phyloP scores from a whole-genome alignment of 2,329 filamentous ascomycete genomes.

The Aspergillus amoenus region DNA sequence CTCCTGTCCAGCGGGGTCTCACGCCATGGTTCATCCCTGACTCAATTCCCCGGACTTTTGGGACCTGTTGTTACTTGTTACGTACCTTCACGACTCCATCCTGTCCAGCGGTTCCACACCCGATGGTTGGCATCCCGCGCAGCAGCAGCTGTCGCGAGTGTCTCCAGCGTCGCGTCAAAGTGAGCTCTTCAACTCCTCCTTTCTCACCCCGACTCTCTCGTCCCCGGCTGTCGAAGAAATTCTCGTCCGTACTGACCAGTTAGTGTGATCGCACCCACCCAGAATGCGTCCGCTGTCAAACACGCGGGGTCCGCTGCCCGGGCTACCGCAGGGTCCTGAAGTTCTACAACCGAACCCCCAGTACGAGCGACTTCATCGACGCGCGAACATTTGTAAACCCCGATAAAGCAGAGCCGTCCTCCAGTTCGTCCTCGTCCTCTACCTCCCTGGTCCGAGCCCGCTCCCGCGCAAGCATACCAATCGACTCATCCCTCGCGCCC shows the following conservation, averaged over 20 bases:
- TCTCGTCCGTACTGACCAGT: neutral
- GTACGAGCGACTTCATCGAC: conserved; percentile 1
- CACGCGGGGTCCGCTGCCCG: conserved; percentile 16
- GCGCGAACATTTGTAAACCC: neutral
- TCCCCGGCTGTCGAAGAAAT: neutral
- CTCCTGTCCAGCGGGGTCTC: too few relatives aligned
- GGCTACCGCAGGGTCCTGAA: conserved; percentile 20
- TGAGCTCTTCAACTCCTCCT: conserved; percentile 3
- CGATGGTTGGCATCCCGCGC: conserved; percentile 23
- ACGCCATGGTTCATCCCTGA: too few relatives aligned
- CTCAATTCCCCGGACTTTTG: too few relatives aligned
- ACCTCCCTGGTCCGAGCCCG: neutral
- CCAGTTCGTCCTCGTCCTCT: neutral
- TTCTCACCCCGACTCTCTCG: neutral
- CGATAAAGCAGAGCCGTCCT: neutral
- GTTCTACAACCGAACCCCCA: conserved; percentile 17
- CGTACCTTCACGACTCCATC: too few relatives aligned
- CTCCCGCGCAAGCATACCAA: neutral
- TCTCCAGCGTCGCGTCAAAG: conserved; percentile 24
- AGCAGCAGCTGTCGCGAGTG: conserved; percentile 24
- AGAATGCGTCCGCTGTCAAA: conserved; percentile 20
- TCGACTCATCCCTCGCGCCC: conserved; percentile 14
- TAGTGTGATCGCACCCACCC: conserved; percentile 24
- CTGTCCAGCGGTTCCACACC: too few relatives aligned
- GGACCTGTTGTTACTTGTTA: too few relatives aligned